Evolutionary conservation across 805 yeast species (phyloP).

Genomic region (Teunomyces atbi): DNA sequence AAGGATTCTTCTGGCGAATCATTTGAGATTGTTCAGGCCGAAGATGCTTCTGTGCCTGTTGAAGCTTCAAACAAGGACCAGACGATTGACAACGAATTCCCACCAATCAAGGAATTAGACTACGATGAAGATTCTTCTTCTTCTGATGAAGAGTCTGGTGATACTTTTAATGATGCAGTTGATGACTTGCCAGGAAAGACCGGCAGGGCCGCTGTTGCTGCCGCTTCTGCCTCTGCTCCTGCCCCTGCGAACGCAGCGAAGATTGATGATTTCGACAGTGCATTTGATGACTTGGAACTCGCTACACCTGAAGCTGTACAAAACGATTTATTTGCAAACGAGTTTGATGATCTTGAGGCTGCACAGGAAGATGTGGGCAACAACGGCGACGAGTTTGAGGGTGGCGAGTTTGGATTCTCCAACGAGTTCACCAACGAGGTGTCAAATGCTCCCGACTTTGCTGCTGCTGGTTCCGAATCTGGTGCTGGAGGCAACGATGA

Average conservation of each 20-base stretch:
- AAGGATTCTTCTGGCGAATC: conserved; percentile 48
- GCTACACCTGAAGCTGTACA: conserved; percentile 18
- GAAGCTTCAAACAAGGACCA: conserved; percentile 3
- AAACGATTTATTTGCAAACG: conserved; percentile 36
- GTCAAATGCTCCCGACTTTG: conserved; percentile 14
- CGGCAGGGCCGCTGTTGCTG: neutral
- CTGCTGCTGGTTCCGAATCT: conserved; percentile 8
- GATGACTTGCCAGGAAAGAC: conserved; percentile 19
- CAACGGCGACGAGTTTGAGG: conserved; percentile 27
- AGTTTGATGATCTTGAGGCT: conserved; percentile 37
- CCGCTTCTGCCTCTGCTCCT: neutral
- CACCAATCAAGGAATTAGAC: conserved; percentile 58
- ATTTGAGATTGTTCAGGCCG: conserved; percentile 53
- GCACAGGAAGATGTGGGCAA: conserved; percentile 27
- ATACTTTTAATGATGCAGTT: conserved; percentile 36
- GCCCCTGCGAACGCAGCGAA: neutral
- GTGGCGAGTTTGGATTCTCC: conserved; percentile 20
- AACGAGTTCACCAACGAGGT: conserved; percentile 27
- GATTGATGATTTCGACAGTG: conserved; percentile 34
- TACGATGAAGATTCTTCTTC: conserved; percentile 50
- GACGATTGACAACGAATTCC: conserved; percentile 49
- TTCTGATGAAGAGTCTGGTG: conserved; percentile 35
- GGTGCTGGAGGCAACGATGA: conserved; percentile 53
- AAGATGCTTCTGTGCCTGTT: conserved; percentile 36
- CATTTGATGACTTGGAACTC: conserved; percentile 38